Evolutionary conservation across 1,139 yeast species (phyloP), one percentile per base, ranked within the genome.

Genomic region (Candida gigantensis): DNA sequence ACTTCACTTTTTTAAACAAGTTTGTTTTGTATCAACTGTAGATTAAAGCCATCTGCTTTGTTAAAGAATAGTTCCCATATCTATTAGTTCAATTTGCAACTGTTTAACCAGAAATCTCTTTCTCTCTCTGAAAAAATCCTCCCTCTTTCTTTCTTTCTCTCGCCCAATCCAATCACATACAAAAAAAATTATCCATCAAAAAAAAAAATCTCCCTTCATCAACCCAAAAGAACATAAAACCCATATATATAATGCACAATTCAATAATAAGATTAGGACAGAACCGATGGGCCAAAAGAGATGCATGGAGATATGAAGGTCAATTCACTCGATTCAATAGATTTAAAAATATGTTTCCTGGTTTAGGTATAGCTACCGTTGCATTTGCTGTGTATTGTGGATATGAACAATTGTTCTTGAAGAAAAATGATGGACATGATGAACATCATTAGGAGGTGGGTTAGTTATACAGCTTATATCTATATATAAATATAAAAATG

Each of bases 221-320:
- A 28, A n/a, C n/a, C n/a, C n/a, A n/a, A n/a, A n/a, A n/a, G n/a
- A n/a, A n/a, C n/a, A n/a, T n/a, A n/a, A n/a, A n/a, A n/a, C n/a
- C n/a, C n/a, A n/a, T n/a, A n/a, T n/a, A n/a, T n/a, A n/a, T n/a
- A n/a, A 31, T 31, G 34, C 29, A 18, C 3, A 24, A 16, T 14
- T 31, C 34, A 31, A 31, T 31, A 24, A 30, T 24, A 29, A 40
- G 33, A 14, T 33, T 43, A 40, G 45, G 42, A 35, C 41, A 39
- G 23, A 69, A 70, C 52, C 76, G 75, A 39, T 71, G 77, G 77
- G 76, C 74, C 36, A 69, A 67, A 52, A 84, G 95, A 74, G 95
- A 87, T 60, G 95, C 95, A 37, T 87, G 96, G 96, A 81, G 95
- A 72, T 84, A 79, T 62, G 83, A 81, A 53, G 95, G 94, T 43